Base-by-base conservation (phyloP, 2,329 filamentous ascomycete genomes). In the Eutypella sp. region DNA sequence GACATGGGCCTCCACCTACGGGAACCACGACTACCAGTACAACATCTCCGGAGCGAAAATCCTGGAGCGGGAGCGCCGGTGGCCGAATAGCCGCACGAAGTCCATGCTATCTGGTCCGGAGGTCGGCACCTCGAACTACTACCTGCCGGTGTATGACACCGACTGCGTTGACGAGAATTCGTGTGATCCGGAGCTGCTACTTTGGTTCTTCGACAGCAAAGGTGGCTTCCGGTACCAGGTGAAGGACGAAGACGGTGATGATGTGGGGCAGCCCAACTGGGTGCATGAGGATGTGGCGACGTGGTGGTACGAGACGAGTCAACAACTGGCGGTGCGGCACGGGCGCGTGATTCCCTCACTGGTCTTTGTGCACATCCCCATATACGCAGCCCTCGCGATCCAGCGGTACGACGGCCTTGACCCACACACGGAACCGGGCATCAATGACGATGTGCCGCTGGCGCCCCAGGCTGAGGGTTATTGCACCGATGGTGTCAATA, bases 161-260 rank as follows among this genome's bases (percentile, higher is more conserved):
- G 51, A 60, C 5, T 74, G 72, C 49, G 51, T 46, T 7, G 46
- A 54, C 3, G 46, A 48, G 19, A n/a, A 39, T 11, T 45, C 47
- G 3, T 74, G 71, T 46, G 47, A 53, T 1, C 70, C 72, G 0
- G 65, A 66, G 40, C 52, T 75, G 25, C 56, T 89, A 1, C 67
- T 89, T 2, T 89, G 84, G 82, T 88, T 88, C 65, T 87, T 89
- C 55, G 85, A 89, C 56, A 78, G 73, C 45, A 71, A 77, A 15
- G 82, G 83, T 29, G 82, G 82, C 7, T 68, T 69, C 42, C 67
- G 70, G 41, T 79, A 73, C 54, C 72, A 74, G 47, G 55, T 65
- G 50, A 55, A 52, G 38, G 44, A 67, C 43, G 41, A 59, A 13
- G 22, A 53, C 6, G 57, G 64, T 13, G 54, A 57, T n/a, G 47